A percentile compares a stretch with the other conserved stretches of the same genome.
phyloP scores from a whole-genome alignment of 169 alveolate genomes.

The Plasmodium vinckei region DNA sequence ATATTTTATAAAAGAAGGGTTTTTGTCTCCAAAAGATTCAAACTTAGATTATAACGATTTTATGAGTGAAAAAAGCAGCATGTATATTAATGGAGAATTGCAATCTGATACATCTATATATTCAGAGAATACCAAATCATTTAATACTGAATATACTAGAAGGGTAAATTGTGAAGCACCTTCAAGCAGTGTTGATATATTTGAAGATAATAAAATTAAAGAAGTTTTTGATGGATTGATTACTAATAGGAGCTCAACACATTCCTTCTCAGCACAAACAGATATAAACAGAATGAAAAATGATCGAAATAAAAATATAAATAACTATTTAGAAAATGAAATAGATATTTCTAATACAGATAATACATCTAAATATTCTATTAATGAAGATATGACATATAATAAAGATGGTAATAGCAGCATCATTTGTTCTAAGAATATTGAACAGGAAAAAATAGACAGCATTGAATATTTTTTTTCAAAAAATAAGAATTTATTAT shows the following conservation, averaged over 20 bases:
- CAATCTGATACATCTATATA: background rate
- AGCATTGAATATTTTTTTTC: slow-evolving; percentile 13
- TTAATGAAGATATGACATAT: background rate
- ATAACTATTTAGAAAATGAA: background rate
- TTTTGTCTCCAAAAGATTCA: slow-evolving; percentile 26
- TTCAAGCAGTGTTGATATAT: slow-evolving; percentile 48
- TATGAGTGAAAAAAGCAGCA: background rate
- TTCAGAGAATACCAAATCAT: slow-evolving; percentile 9
- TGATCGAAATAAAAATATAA: background rate
- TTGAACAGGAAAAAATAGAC: slow-evolving; percentile 1
- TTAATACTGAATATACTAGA: slow-evolving; percentile 25
- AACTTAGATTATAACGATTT: background rate
- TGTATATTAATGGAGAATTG: background rate
- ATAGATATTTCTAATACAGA: background rate
- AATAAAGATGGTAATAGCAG: background rate
- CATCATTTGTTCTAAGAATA: too few species aligned
- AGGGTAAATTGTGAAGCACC: slow-evolving; percentile 26
- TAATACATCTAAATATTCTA: background rate
- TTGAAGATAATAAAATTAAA: slow-evolving; percentile 38
- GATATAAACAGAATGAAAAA: slow-evolving; percentile 10
- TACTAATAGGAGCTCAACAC: slow-evolving; percentile 18
- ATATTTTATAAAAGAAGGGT: slow-evolving; percentile 66
- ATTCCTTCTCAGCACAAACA: slow-evolving; percentile 8
- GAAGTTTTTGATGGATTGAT: slow-evolving; percentile 41
- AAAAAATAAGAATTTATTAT: slow-evolving; percentile 27